Percentiles rank a stretch among this genome's conserved stretches.
phyloP scores from a whole-genome alignment of 2,329 filamentous ascomycete species.

The Nannizzia gypsea region DNA sequence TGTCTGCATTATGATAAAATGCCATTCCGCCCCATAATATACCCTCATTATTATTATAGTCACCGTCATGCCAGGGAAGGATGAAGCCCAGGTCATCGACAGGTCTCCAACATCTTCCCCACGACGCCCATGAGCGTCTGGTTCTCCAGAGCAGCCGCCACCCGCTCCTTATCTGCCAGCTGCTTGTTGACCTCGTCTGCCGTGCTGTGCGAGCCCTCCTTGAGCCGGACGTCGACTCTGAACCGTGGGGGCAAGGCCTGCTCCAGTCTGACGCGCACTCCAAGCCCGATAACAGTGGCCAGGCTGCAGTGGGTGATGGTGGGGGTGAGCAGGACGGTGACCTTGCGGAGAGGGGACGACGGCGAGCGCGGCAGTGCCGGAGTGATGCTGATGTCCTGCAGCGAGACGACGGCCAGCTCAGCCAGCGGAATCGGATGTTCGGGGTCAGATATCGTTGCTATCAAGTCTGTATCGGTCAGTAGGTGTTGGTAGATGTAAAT shows the following conservation, averaged over 20 bases:
- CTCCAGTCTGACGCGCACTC: conserved; percentile 81
- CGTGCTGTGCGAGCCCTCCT: conserved; percentile 89
- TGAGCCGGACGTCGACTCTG: conserved; percentile 83
- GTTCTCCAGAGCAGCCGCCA: conserved; percentile 90
- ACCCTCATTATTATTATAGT: no score
- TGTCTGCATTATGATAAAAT: no score
- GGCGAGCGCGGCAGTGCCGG: conserved; percentile 50
- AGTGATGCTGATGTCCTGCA: conserved; percentile 79
- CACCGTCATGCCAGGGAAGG: no score
- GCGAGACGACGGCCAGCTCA: conserved; percentile 84
- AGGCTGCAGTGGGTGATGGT: conserved; percentile 96
- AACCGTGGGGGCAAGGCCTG: conserved; percentile 85
- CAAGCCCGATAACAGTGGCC: conserved; percentile 89
- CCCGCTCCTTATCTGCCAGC: conserved; percentile 87
- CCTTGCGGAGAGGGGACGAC: conserved; percentile 54
- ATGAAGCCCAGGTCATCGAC: conserved; percentile 37
- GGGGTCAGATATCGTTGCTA: conserved; percentile 87
- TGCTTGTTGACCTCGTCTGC: conserved; percentile 97
- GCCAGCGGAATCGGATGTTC: conserved; percentile 92
- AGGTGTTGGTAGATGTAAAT: background rate
- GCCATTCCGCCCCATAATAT: no score
- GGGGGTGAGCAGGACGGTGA: conserved; percentile 82
- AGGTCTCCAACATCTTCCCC: conserved; percentile 86
- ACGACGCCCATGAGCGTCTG: conserved; percentile 77
- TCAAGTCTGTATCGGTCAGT: conserved; percentile 64